Base-by-base conservation (phyloP, 306 rosid species). In the Rosa lucieae region DNA sequence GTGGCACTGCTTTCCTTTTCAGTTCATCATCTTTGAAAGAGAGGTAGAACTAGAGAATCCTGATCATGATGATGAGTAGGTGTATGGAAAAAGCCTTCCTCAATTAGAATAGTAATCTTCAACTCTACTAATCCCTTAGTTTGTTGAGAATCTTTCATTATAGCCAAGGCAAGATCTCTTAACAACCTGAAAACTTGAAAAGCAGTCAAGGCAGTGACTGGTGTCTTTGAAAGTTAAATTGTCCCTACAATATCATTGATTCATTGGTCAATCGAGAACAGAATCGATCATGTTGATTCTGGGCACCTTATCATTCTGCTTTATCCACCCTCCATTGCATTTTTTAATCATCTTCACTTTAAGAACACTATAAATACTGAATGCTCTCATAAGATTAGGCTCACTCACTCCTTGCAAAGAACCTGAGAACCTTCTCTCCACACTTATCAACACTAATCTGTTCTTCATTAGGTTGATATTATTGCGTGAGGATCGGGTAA, bases 401-500 rank as follows among this genome's bases (percentile, higher is more conserved):
- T 75, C 85, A 83, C 81, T 51, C 39, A 67, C 86, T 61, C 62
- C 62, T 49, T 52, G 10, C 71, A 17, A 72, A 71, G 46, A 77
- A 51, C 67, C 53, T 20, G 5, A 53, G 59, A 53, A 53, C 59
- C 61, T 80, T 81, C 73, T 65, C 39, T 59, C 71, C 58, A 21
- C 70, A 47, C 39, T 46, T 8, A 17, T 6, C 10, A 14, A 14
- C 6, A 23, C 18, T 10, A 12, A 18, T 26, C 5, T 66, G 53
- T 63, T 59, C 49, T 20, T 62, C 23, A 20, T 65, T 61, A 39
- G 55, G 48, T 47, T 62, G 5, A 40, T 72, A 67, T 78, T 78
- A 76, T 82, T 85, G 88, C 63, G 82, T 77, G 12, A 73, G 87
- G 89, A 85, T 78, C 21, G 42, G 89, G 84, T 88, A 88, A 88